Evolutionary conservation across 1,284 basidiomycete genomes (phyloP).

Genomic region (Lentinula novae-zelandiae): DNA sequence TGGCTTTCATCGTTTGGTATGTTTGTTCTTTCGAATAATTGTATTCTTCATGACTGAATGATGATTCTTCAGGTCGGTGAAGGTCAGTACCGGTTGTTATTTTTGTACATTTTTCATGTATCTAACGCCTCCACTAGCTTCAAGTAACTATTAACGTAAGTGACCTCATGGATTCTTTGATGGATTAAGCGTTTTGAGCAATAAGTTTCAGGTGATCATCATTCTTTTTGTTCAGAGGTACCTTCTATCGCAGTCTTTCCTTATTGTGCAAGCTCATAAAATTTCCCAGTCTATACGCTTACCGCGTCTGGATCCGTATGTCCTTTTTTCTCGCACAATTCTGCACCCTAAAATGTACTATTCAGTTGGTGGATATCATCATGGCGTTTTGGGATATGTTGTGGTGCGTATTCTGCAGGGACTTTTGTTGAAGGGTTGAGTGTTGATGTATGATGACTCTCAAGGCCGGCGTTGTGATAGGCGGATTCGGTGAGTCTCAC

Average conservation of each 20-base stretch:
- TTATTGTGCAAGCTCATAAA: neutral
- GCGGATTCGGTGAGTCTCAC: slow-evolving; percentile 28
- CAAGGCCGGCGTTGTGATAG: slow-evolving; percentile 26
- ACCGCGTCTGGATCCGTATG: slow-evolving; percentile 39
- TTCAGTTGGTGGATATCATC: slow-evolving; percentile 38
- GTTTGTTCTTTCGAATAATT: neutral
- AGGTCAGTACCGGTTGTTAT: slow-evolving; percentile 22
- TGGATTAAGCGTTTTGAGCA: neutral
- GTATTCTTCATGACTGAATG: neutral
- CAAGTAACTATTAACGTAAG: slow-evolving; percentile 37
- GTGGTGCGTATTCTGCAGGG: slow-evolving; percentile 26
- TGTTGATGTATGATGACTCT: neutral
- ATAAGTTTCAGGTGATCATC: slow-evolving; percentile 28
- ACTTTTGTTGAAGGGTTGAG: neutral
- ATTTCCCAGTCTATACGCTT: slow-evolving; percentile 31
- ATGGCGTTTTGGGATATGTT: slow-evolving; percentile 33
- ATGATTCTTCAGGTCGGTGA: slow-evolving; percentile 30
- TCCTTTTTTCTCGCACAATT: slow-evolving; percentile 10
- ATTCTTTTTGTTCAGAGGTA: slow-evolving; percentile 39
- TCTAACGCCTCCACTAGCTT: slow-evolving; percentile 23
- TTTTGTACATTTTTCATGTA: neutral
- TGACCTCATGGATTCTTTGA: neutral
- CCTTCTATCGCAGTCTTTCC: neutral
- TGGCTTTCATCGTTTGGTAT: slow-evolving; percentile 2
- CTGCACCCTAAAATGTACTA: neutral